Evolutionary conservation across 2,329 filamentous ascomycete genomes (phyloP), one percentile per base, ranked within the genome.

Genomic region (Aspergillus ochraceus): DNA sequence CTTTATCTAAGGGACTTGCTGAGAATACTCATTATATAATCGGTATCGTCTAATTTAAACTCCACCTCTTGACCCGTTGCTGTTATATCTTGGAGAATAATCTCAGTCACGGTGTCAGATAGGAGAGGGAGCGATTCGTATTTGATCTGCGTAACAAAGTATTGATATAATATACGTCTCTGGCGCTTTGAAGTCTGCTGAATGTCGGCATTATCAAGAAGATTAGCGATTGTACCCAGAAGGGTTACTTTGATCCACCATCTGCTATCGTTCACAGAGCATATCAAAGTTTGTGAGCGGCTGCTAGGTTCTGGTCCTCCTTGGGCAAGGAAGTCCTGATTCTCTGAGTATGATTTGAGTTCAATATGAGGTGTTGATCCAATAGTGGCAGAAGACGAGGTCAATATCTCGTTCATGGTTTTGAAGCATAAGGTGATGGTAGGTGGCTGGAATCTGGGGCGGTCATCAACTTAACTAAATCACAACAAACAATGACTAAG

Each of bases 191-290:
- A 53, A 46, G 42, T 49, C 46, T 61, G 49, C 20, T 59, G 52
- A 42, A 46, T 56, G 22, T 59, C 39, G 30, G 42, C 32, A 58
- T 58, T 29, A 45, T 58, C 26, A 30, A 53, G 26, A 20, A 52
- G 51, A 52, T 30, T 60, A 19, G 49, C 14, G 49, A 65, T 45
- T 29, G 46, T 17, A 39, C 60, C 62, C 20, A 54, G 11, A 6
- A 66, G 54, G 20, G 63, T 62, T 29, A 67, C 65, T 60, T 52
- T 66, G 49, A 68, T 64, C 64, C 62, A 68, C 62, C 60, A 68
- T 45, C 57, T 60, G 39, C 45, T 55, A 39, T 60, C 55, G 3
- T 67, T 54, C 30, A 20, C 29, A 60, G 53, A 45, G 57, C 60
- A 67, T 55, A 68, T 59, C 52, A 65, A 55, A 52, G 36, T 55